Base-by-base conservation (phyloP, 2,329 filamentous ascomycete genomes). In the Paraphaeosphaeria minitans region DNA sequence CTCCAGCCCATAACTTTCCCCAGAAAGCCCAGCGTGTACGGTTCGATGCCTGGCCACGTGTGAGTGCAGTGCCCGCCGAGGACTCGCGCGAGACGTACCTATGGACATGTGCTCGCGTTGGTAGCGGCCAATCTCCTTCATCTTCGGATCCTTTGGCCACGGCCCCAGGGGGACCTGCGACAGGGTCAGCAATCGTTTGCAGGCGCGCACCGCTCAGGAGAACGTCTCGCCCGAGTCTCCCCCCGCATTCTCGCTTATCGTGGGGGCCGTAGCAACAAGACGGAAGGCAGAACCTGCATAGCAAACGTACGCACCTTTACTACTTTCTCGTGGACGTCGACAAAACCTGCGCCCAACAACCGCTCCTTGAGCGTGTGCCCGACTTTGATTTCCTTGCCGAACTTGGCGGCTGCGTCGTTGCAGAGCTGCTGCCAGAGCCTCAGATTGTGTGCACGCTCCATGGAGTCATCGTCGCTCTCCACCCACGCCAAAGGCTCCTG, bases 51-150 rank as follows among this genome's bases (percentile, higher is more conserved):
- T 59, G 33, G 35, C 19, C 7, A 13, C 16, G 14, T 22, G 14
- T 57, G 5, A 53, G 52, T 46, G 27, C 37, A 9, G 35, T 27
- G 14, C 7, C 39, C 22, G 31, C 7, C 7, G 12, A 39, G 29
- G 13, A 46, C 52, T 54, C 52, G 43, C 33, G 29, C 41, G 54
- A 42, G 37, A 53, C 53, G 22, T 42, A 59, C 58, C 74, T 61
- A 74, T 68, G 48, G 65, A 58, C 65, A 75, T 67, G 61, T 75
- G 71, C 55, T 75, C 72, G 45, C 72, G 71, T 60, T 75, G 70
- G 55, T 73, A 82, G 29, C 77, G 71, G 16, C 82, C 81, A 22
- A 84, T 77, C 61, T 81, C 78, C 65, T 83, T 84, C 76, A 82
- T 78, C 54, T 78, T 79, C 1, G 76, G 74, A 51, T 83, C 80